A percentile compares a stretch with the other conserved stretches of the same genome.
Evolutionary conservation across 345 rosid species (phyloP).

Genomic region (Syzygium oleosum): DNA sequence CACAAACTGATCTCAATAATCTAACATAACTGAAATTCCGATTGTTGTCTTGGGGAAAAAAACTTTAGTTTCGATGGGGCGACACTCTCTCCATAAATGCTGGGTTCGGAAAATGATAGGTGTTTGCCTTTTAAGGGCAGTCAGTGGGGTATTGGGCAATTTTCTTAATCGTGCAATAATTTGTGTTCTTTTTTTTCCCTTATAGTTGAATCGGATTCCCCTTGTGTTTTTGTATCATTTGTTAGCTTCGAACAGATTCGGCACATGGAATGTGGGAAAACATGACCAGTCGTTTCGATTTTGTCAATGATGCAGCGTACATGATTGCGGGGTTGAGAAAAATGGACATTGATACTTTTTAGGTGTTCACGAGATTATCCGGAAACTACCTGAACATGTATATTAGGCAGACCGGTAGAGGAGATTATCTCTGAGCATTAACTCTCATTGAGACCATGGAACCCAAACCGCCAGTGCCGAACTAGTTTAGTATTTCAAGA

Average conservation of each 20-base stretch:
- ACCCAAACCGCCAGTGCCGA: background rate
- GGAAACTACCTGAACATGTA: background rate
- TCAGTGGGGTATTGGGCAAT: background rate
- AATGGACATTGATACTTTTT: background rate
- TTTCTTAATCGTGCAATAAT: background rate
- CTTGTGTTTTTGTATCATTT: background rate
- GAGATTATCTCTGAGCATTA: background rate
- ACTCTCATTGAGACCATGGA: background rate
- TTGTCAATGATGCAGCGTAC: background rate
- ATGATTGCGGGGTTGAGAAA: background rate
- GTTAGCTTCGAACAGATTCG: background rate
- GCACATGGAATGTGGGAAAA: background rate
- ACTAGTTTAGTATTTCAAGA: background rate
- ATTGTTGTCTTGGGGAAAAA: background rate
- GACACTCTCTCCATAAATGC: background rate
- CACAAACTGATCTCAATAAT: background rate
- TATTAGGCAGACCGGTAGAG: background rate
- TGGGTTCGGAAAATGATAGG: background rate
- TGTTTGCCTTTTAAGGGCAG: background rate
- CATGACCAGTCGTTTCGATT: background rate
- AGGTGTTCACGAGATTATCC: background rate
- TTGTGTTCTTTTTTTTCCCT: background rate
- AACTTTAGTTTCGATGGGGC: background rate
- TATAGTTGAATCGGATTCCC: background rate
- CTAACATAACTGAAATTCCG: background rate